Evolutionary conservation across 345 rosid species (phyloP), one percentile per base, ranked within the genome.

Genomic region (Citrus mangshanensis): DNA sequence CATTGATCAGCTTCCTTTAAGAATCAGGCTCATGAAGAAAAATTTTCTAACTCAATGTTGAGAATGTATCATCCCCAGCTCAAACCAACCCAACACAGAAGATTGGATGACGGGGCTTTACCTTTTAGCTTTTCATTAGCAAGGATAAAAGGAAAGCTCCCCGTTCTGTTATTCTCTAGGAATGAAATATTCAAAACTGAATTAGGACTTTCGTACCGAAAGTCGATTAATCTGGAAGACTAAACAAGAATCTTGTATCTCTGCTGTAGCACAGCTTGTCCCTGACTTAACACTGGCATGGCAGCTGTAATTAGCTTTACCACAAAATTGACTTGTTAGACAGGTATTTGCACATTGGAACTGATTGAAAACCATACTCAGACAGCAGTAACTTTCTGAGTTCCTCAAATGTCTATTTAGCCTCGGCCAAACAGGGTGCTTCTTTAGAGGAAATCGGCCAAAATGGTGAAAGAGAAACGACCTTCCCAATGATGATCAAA

Each of bases 381-480:
- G 10, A 55, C 55, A 68, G 25, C 65, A 24, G 9, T 14, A 7
- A 76, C 32, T 34, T 6, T 74, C 19, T 62, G 58, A 18, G 40
- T 13, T 6, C 69, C 59, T 62, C 55, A 46, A 61, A 42, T 34
- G 21, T 72, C 84, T 79, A 81, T 30, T 12, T 72, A 46, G 82
- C 83, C 81, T 87, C 84, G 5, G 88, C 88, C 72, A 90, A 83
- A 80, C 77, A 76, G 7, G 88, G 67, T 0, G 84, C 85, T 79
- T 87, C 83, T 54, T 69, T 84, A 0, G 82, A 75, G 81, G 90
- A 83, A 76, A 82, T 70, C 6, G 89, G 90, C 94, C 98, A 96
- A 62, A 88, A 87, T 27, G 98, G 97, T n/a, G 98, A 94, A 55
- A 93, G 95, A 37, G 90, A 87, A 4, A 94, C 99, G 3, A 93